Evolutionary conservation across 345 rosid genomes (phyloP), one percentile per base, ranked within the genome.

Genomic region (Raphanus sativus): DNA sequence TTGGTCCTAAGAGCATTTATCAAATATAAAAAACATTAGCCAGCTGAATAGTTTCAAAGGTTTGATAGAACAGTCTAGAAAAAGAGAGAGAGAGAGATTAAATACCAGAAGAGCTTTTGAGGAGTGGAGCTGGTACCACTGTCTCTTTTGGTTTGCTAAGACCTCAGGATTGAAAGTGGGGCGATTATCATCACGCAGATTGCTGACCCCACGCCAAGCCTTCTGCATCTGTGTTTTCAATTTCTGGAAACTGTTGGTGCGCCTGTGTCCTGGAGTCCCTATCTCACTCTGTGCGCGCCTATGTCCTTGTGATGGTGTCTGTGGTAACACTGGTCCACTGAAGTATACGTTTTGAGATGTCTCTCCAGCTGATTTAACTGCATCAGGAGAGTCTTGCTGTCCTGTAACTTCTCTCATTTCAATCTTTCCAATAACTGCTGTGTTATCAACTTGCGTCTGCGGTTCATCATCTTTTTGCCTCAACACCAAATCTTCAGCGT

Each of bases 41-140:
- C 70, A 40, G 28, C 55, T n/a, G 62, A 68, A 10, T 50, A 50
- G 42, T 59, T 65, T 78, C 48, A 25, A 67, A 62, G 52, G 33
- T 68, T 62, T 74, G 55, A 69, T 25, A 68, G 34, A 34, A 67
- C 55, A 61, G 59, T 21, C 74, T 56, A 74, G 67, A 64, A 36
- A 21, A 21, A 21, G 36, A 33, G 36, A 33, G 36, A 6, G 11
- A 45, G 52, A 45, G 73, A 80, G 79, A 58, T 29, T 69, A 34
- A 71, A 60, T 89, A 92, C 99, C 97, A 68, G 73, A 81, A 68
- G 73, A 81, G 91, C 65, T 82, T 87, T 90, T 48, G 97, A 88
- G 62, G 97, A 88, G 80, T 92, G 93, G 72, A 87, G 88, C 92
- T 88, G 98, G 77, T 89, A 92, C 98, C 98, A 94, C 89, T 88